Evolutionary conservation across 2,329 filamentous ascomycete species (phyloP), one percentile per base, ranked within the genome.

Genomic region (Aureobasidium uvarum): DNA sequence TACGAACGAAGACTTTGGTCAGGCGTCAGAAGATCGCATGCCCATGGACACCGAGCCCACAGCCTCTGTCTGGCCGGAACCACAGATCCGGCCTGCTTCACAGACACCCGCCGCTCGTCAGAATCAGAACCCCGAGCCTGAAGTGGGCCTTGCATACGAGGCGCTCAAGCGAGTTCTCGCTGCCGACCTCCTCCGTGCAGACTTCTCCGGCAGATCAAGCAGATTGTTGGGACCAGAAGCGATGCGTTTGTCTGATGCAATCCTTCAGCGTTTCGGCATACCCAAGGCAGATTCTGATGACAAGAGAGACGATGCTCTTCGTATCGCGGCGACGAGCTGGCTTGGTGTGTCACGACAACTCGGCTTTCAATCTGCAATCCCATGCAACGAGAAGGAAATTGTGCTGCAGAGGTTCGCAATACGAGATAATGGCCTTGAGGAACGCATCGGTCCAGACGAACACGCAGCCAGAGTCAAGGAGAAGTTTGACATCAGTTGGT

Each of bases 1-100:
- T 8, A 79, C 85, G 25, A 85, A 84, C 56, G 83, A 83, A 55
- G 78, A 81, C 70, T 67, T 71, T 67, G 69, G 70, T 23, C 70
- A 72, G 28, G 67, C 62, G 36, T 31, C 58, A 28, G 58, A 39
- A 51, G 45, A 14, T 69, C 69, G 23, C 68, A 62, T 66, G 65
- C 67, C 62, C 69, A 69, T 64, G 67, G 68, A 39, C 23, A 28
- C 41, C 3, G 33, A 62, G 18, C 58, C 58, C 1, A 23, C 58
- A 39, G 14, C n/a, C 18, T 50, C 55, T 16, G 16, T 7, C 8
- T 45, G 55, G 41, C 28, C 31, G 5, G n/a, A 20, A 16, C 14
- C 28, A 18, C 41, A 38, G 18, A 51, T 20, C 23, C n/a, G 31
- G 41, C 45, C 23, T 16, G 20, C n/a, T 66, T 31, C 55, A 38